Conservation (phyloP, 768 basidiomycete species). For the Naganishia onofrii region DNA sequence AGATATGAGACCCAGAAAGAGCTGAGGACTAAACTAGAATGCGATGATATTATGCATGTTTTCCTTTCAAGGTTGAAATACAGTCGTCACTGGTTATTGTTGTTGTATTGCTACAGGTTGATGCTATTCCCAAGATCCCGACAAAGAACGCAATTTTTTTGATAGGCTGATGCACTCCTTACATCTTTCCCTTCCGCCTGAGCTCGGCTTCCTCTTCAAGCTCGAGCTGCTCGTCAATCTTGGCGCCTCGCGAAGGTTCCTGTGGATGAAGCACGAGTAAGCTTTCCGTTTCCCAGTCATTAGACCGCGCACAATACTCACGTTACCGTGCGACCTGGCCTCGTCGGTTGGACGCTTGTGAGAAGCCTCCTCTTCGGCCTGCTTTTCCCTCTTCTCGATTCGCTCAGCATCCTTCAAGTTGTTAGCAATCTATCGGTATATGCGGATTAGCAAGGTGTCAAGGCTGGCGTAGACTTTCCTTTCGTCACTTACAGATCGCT, state of each 20-base stretch:
- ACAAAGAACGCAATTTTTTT: background rate
- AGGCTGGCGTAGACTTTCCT: background rate
- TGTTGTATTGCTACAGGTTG: constrained; percentile 5
- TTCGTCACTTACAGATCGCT: constrained; percentile 36
- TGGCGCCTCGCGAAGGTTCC: constrained; percentile 45
- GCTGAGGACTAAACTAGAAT: background rate
- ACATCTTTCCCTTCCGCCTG: constrained; percentile 37
- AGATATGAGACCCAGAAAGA: no score
- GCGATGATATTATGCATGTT: constrained; percentile 1
- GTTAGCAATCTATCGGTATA: constrained; percentile 35
- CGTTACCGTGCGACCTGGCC: constrained; percentile 37
- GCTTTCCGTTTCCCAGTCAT: background rate
- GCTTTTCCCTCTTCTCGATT: constrained; percentile 45
- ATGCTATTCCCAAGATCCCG: background rate
- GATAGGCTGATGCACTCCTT: background rate
- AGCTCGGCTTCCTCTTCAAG: constrained; percentile 46
- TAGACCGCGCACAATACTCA: background rate
- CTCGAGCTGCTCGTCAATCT: constrained; percentile 47
- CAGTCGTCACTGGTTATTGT: background rate
- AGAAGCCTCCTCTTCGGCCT: constrained; percentile 38
- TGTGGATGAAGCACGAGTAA: background rate
- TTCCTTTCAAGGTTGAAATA: constrained; percentile 5
- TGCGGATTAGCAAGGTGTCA: background rate
- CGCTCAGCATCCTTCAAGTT: constrained; percentile 46
- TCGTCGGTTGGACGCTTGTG: constrained; percentile 43